Evolutionary conservation across 805 yeast genomes (phyloP).

Genomic region (Kockiozyma suomiensis): DNA sequence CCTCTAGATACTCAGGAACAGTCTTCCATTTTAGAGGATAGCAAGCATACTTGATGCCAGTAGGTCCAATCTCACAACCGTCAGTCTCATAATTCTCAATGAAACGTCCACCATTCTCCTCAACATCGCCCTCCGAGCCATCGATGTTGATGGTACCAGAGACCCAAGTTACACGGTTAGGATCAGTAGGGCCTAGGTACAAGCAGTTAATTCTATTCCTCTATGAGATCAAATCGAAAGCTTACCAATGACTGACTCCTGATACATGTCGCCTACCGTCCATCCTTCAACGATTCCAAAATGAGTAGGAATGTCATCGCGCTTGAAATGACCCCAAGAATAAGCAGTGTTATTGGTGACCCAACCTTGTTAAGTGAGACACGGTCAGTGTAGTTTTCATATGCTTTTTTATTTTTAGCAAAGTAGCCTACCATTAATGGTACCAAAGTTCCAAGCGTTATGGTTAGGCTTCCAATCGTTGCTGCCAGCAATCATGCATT

Average conservation of each 20-base stretch:
- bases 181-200: constrained; percentile 29
- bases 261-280: constrained; percentile 39
- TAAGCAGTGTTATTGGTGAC: constrained; percentile 35
- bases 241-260: constrained; percentile 11
- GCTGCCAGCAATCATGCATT: constrained; percentile 36
- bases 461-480: constrained; percentile 38
- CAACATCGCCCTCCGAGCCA: constrained; percentile 31
- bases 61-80: constrained; percentile 30
- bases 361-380: constrained; percentile 30
- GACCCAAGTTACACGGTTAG: constrained; percentile 36
- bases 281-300: constrained; percentile 36
- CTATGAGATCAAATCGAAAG: too few relatives aligned
- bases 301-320: constrained; percentile 36
- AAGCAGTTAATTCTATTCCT: not conserved
- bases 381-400: too few relatives aligned
- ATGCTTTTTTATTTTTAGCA: too few relatives aligned
- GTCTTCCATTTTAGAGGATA: constrained; percentile 37
- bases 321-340: constrained; percentile 35
- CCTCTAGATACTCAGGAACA: constrained; percentile 30
- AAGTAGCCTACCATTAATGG: constrained; percentile 11
- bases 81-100: constrained; percentile 33
- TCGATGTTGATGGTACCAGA: constrained; percentile 35
- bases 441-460: constrained; percentile 36
- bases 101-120: constrained; percentile 31
- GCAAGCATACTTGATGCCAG: constrained; percentile 27